Percentiles rank a stretch among this genome's conserved stretches.
phyloP scores from a whole-genome alignment of 768 basidiomycete species.

The Trametes gibbosa region DNA sequence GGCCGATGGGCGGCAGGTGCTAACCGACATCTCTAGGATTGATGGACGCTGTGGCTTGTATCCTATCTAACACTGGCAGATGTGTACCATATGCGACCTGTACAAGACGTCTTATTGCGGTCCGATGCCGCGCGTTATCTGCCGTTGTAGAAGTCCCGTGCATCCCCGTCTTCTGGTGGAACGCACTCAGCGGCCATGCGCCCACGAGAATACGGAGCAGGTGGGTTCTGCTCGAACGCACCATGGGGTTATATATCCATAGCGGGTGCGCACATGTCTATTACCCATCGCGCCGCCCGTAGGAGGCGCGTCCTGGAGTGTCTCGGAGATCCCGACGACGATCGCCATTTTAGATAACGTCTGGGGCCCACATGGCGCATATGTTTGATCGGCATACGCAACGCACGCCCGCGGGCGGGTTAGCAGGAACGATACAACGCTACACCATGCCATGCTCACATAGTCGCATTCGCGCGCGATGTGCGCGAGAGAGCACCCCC shows the following conservation, averaged over 20 bases:
- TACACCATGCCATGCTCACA: not conserved
- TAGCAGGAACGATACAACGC: not conserved
- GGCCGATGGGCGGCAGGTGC: not conserved
- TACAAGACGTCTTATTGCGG: not conserved
- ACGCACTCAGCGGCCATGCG: not conserved
- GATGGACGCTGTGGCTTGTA: constrained; percentile 9
- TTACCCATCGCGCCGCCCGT: too few relatives aligned
- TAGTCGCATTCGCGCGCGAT: not conserved
- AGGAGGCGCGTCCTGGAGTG: not conserved
- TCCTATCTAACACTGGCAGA: not conserved
- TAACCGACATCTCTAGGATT: constrained; percentile 5
- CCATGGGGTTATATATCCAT: too few relatives aligned
- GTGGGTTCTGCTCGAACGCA: too few relatives aligned
- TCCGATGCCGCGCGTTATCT: not conserved
- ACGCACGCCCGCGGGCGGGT: too few relatives aligned
- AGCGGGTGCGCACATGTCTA: too few relatives aligned
- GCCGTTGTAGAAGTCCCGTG: not conserved
- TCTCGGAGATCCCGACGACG: not conserved
- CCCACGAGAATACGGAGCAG: constrained; percentile 1
- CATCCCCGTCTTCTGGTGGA: not conserved
- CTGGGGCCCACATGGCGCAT: not conserved
- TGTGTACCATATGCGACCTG: constrained; percentile 2
- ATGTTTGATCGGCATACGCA: not conserved
- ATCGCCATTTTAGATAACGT: constrained; percentile 5
- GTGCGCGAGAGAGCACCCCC: not conserved